Base-by-base conservation (phyloP, 1,139 yeast genomes). In the Pichia sp. region DNA sequence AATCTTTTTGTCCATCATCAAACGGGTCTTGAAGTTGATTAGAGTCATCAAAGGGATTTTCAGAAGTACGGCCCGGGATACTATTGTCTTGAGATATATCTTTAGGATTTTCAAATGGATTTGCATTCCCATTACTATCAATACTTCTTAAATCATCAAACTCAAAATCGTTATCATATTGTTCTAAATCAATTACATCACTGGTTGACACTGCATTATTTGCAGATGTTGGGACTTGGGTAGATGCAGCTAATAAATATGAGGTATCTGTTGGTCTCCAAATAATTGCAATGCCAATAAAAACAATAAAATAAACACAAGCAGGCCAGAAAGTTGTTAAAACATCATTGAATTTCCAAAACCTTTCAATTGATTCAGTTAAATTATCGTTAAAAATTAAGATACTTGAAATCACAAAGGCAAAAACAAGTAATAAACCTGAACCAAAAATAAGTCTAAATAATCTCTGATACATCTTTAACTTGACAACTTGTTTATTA, bases 231-330 rank as follows among this genome's bases (percentile, higher is more conserved):
- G 96, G 85, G 43, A 91, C 69, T 65, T 93, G 97, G 45, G 87
- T 88, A 4, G 96, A 87, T 53, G 89, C 89, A 16, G 97, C 98
- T 60, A 91, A 76, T 76, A 94, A 80, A 56, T 89, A 83, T 50
- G 95, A 88, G 32, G 95, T 87, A 55, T 85, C 95, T 0, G 97
- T 89, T 37, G 98, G 98, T 63, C 98, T 79, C 98, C 98, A 93
- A 50, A 91, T 76, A 70, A 88, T 80, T 11, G 96, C 86, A 52
- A 93, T 72, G 7, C 89, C 78, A 58, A 84, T 74, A 61, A 91
- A 89, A 35, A 89, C 89, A 35, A 80, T 64, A 59, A 84, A 87
- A 65, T 87, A 93, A 14, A 89, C 82, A 35, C 87, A 74, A 46
- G 95, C 80, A 30, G 96, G 95, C 96, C 98, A 88, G 65, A 94